phyloP scores from a whole-genome alignment of 148 eudicot species.

The Dysphania ambrosioides region DNA sequence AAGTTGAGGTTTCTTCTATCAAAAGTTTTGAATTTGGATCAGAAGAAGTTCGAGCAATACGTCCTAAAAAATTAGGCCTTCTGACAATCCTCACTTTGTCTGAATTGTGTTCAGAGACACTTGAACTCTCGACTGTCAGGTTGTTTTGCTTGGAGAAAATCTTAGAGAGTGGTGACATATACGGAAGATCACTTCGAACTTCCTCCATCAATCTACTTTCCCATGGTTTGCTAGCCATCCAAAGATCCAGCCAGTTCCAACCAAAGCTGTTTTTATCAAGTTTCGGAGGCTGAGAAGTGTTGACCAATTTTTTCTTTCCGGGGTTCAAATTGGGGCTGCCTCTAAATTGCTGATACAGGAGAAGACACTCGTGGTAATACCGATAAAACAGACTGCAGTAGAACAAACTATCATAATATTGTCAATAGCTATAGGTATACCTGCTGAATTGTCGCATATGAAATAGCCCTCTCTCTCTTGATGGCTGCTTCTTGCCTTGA shows the following conservation, averaged over 20 bases:
- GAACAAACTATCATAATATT: no score
- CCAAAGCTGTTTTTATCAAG: conserved; percentile 39
- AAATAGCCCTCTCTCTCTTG: conserved; percentile 75
- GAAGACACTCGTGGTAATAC: background rate
- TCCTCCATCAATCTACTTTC: conserved; percentile 51
- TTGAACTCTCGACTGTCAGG: conserved; percentile 27
- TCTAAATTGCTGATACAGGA: conserved; percentile 44
- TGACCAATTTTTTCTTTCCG: conserved; percentile 29
- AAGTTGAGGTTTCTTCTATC: conserved; percentile 53
- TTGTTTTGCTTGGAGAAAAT: conserved; percentile 24
- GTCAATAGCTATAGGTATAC: conserved; percentile 19
- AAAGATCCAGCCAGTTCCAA: conserved; percentile 71
- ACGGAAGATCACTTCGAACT: conserved; percentile 34
- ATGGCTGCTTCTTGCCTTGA: conserved; percentile 77
- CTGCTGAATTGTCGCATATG: conserved; percentile 57
- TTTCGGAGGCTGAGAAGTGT: conserved; percentile 27
- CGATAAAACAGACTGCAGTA: background rate
- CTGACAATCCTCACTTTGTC: conserved; percentile 35
- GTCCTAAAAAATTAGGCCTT: conserved; percentile 35
- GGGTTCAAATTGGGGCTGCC: conserved; percentile 38
- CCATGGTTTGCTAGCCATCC: conserved; percentile 82
- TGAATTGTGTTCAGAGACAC: conserved; percentile 34
- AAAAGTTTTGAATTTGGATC: conserved; percentile 39
- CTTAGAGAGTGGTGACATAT: conserved; percentile 34
- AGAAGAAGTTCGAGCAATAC: conserved; percentile 35